phyloP scores from a whole-genome alignment of 371 early-diverging fungal species.

The Mucor ambiguus region DNA sequence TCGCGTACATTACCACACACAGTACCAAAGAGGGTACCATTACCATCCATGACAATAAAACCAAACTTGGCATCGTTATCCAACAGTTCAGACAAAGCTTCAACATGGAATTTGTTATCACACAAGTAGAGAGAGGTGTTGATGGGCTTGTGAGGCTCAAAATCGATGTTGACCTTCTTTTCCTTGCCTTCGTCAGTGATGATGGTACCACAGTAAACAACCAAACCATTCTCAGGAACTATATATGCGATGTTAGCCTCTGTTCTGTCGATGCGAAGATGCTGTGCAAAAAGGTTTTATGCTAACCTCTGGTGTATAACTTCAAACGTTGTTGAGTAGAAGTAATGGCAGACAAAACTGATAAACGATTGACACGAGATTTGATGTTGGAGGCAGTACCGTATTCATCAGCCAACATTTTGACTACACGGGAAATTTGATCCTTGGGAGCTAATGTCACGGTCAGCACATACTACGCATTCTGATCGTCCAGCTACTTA shows the following conservation, averaged over 20 bases:
- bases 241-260: not conserved
- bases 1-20: conserved; percentile 97
- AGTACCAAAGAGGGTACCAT: conserved; percentile 97
- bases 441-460: conserved; percentile 76
- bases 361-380: conserved; percentile 98
- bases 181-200: conserved; percentile 99
- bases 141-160: conserved; percentile 99
- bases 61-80: conserved; percentile 98
- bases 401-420: conserved; percentile 99
- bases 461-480: not conserved
- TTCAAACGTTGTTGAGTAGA: conserved; percentile 99
- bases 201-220: conserved; percentile 97
- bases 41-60: conserved; percentile 99
- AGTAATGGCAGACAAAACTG: conserved; percentile 98
- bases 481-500: conserved; percentile 31
- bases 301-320: conserved; percentile 81
- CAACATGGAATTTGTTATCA: conserved; percentile 99
- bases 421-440: conserved; percentile 91
- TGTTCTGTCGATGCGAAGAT: not conserved
- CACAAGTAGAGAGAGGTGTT: conserved; percentile 99
- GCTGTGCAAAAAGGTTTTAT: not conserved
- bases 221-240: conserved; percentile 94
- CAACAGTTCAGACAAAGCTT: conserved; percentile 90
- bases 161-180: conserved; percentile 98
- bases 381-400: conserved; percentile 99